Conservation (phyloP, 768 basidiomycete species). For the Pleurotus tuber-regium region DNA sequence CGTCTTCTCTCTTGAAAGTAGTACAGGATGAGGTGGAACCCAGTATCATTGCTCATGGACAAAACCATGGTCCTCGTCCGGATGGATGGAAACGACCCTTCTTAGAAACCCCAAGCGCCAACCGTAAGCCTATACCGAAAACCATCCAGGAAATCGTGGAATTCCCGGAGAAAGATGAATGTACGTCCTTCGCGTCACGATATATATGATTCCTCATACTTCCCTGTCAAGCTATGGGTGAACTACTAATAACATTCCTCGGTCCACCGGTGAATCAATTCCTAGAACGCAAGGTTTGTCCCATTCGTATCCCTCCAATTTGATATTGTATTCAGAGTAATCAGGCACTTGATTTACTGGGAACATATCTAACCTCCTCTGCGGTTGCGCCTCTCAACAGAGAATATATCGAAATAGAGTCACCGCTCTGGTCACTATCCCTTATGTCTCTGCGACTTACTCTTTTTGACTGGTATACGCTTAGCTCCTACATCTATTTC, state of each 20-base stretch:
- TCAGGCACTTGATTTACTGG: slow-evolving; percentile 81
- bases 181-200: slow-evolving; percentile 28
- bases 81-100: slow-evolving; percentile 92
- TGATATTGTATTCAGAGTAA: neutral
- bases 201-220: neutral
- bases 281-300: slow-evolving; percentile 63
- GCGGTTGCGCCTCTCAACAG: slow-evolving; percentile 81
- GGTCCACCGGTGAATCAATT: slow-evolving; percentile 76
- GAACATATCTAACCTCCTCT: slow-evolving; percentile 87
- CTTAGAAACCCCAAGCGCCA: slow-evolving; percentile 78
- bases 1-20: slow-evolving; percentile 71
- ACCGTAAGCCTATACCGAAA: slow-evolving; percentile 46
- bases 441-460: slow-evolving; percentile 3
- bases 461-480: neutral
- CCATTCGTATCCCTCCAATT: slow-evolving; percentile 8
- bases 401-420: slow-evolving; percentile 88
- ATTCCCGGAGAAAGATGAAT: slow-evolving; percentile 97
- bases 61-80: slow-evolving; percentile 68
- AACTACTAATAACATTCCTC: slow-evolving; percentile 72
- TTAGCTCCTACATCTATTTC: slow-evolving; percentile 84
- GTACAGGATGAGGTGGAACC: slow-evolving; percentile 85
- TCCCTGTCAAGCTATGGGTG: slow-evolving; percentile 58
- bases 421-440: slow-evolving; percentile 73
- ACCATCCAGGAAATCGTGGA: slow-evolving; percentile 69
- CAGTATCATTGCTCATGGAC: slow-evolving; percentile 69